Evolutionary conservation across 1,284 basidiomycete genomes (phyloP), one percentile per base, ranked within the genome.

Genomic region (Sanguinoderma infundibulare): DNA sequence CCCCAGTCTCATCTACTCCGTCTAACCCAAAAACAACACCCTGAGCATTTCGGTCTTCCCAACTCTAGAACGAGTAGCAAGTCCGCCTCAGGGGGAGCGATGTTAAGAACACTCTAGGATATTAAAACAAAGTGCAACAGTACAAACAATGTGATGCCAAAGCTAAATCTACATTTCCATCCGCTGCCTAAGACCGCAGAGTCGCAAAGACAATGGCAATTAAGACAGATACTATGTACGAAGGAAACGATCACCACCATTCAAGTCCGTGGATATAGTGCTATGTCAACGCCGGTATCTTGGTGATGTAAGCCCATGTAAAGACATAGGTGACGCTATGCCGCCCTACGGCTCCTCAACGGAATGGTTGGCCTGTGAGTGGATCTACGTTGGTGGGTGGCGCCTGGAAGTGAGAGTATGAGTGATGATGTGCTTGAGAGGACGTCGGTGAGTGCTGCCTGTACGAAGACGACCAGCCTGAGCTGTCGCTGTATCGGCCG

Each of bases 401-500:
- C 7, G 40, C 51, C 24, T 51, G 60, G 5, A 52, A 40, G 22
- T 55, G 61, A 14, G 61, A 38, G 40, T 56, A 63, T 7, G 64
- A 57, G 22, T 62, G 50, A 24, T 36, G 36, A 24, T 36, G 36
- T 26, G 34, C 51, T 30, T 46, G 40, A 5, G 52, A 50, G 24
- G 58, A 44, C 17, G 53, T 35, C 39, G 57, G 22, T 12, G 53
- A 46, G 20, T 35, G 42, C 40, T 64, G 65, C 8, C 60, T 57
- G 28, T 67, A 63, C 26, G 55, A 57, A 30, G 61, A 63, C 32
- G 62, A 53, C 65, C 62, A 67, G 30, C 38, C 30, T 14, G 62
- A 51, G 50, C 51, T 46, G 36, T 22, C 46, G 61, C 47, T 53
- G 36, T 67, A 62, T 39, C 65, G 65, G 15, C 52, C 35, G 38